Evolutionary conservation across 225 moss, liverwort and hornwort species (phyloP).

Genomic region (Bryum argenteum): DNA sequence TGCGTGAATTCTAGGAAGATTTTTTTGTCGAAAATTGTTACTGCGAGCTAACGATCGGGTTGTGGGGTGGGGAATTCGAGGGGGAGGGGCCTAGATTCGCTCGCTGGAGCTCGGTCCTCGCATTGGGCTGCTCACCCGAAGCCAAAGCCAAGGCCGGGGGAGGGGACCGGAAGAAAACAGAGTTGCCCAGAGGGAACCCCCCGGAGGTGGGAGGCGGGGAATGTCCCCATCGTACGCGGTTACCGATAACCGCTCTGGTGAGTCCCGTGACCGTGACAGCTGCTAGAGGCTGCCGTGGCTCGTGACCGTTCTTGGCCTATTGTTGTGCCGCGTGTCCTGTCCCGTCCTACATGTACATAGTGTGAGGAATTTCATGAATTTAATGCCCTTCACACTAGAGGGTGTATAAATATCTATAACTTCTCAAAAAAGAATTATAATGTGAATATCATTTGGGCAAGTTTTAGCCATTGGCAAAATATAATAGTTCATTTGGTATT

Average conservation of each 20-base stretch:
- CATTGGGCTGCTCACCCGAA: not conserved
- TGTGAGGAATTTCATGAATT: not conserved
- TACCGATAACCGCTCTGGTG: not conserved
- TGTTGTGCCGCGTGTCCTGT: not conserved
- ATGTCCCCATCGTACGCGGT: not conserved
- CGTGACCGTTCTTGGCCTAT: conserved; percentile 9
- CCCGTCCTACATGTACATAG: not conserved
- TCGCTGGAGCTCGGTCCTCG: not conserved
- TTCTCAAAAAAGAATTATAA: too few species aligned
- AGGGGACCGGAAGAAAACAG: too few species aligned
- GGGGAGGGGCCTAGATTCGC: not conserved
- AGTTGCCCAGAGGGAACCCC: not conserved
- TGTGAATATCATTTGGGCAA: too few species aligned
- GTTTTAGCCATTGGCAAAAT: too few species aligned
- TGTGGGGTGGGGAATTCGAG: not conserved
- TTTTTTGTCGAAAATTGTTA: not conserved
- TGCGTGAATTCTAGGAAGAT: not conserved
- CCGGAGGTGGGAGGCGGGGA: not conserved
- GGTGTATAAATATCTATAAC: too few species aligned
- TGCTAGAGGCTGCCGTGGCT: not conserved
- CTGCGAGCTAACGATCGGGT: not conserved
- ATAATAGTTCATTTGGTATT: too few species aligned
- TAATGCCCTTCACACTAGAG: too few species aligned
- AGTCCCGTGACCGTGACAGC: conserved; percentile 21
- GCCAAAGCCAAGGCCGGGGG: not conserved